These are phyloP conservation scores for Fusarium sp. DNA, from an alignment of 2,329 filamentous ascomycete genomes.

Conservation along the genomic window DNA sequence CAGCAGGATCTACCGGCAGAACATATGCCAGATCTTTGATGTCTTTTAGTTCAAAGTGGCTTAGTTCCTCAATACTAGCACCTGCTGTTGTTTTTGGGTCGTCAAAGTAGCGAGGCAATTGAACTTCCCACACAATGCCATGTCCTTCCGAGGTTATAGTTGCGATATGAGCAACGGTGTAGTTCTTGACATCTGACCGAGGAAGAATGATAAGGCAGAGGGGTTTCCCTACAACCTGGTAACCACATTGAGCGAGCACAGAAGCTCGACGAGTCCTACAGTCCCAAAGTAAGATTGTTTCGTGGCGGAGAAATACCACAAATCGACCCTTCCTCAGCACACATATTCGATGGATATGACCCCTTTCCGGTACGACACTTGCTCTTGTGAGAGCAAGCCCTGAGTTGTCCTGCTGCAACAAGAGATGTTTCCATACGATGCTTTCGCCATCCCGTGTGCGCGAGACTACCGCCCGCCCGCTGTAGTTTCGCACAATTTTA, in stretches of 20 bases:
- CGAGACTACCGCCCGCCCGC: slow-evolving; percentile 82
- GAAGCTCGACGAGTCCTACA: slow-evolving; percentile 69
- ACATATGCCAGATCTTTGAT: slow-evolving; percentile 72
- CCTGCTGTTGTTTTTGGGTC: slow-evolving; percentile 40
- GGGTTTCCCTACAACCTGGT: slow-evolving; percentile 74
- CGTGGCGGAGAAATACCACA: slow-evolving; percentile 81
- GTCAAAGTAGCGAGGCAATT: slow-evolving; percentile 63
- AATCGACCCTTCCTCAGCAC: slow-evolving; percentile 81
- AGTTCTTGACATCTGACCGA: slow-evolving; percentile 65
- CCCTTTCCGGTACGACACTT: slow-evolving; percentile 73
- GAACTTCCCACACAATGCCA: slow-evolving; percentile 84
- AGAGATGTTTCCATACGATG: slow-evolving; percentile 82
- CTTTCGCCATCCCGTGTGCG: slow-evolving; percentile 82
- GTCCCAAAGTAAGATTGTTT: slow-evolving; percentile 82
- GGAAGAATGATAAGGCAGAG: slow-evolving; percentile 84
- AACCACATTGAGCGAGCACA: slow-evolving; percentile 63
- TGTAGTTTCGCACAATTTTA: slow-evolving; percentile 88
- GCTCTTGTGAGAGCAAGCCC: slow-evolving; percentile 67
- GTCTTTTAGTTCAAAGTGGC: slow-evolving; percentile 73
- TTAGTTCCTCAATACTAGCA: slow-evolving; percentile 70
- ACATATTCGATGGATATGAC: slow-evolving; percentile 83
- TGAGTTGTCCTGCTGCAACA: slow-evolving; percentile 54
- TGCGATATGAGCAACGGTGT: slow-evolving; percentile 76
- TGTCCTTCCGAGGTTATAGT: slow-evolving; percentile 82
- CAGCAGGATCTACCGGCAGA: slow-evolving; percentile 87